Percentiles rank a stretch among this genome's conserved stretches.
These are phyloP conservation scores for Penicillium bovifimosum DNA, from an alignment of 495 filamentous ascomycete species.

Conservation along the genomic window DNA sequence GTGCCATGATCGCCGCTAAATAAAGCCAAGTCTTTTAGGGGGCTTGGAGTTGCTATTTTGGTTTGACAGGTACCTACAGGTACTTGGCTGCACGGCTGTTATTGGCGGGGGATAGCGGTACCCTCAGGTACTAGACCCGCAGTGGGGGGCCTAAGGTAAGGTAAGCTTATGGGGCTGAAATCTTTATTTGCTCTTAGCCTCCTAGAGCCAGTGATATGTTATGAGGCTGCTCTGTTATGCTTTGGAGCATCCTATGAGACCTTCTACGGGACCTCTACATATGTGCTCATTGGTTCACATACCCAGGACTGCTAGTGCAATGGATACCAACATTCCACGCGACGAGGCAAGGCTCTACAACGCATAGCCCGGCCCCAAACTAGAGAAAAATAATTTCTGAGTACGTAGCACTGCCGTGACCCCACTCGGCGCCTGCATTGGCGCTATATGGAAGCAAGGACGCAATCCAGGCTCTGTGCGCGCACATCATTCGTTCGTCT, in stretches of 20 bases:
- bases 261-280: too few relatives aligned
- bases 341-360: background rate
- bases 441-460: background rate
- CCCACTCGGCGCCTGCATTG: background rate
- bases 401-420: background rate
- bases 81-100: background rate
- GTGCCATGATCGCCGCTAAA: background rate
- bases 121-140: background rate
- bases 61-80: background rate
- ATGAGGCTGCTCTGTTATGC: too few relatives aligned
- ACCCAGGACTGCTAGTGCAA: background rate
- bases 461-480: background rate
- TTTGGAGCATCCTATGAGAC: too few relatives aligned
- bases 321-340: background rate
- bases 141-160: background rate
- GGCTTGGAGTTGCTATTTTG: background rate
- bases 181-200: background rate
- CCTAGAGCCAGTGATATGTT: too few relatives aligned
- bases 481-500: background rate
- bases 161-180: background rate
- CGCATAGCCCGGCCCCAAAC: background rate
- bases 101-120: background rate
- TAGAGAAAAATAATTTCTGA: background rate
- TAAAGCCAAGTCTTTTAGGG: slow-evolving; percentile 23
- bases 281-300: background rate